A percentile compares a stretch with the other conserved stretches of the same genome.
Evolutionary conservation across 2,329 filamentous ascomycete species (phyloP).

Genomic region (Zelopaecilomyces penicillatus): DNA sequence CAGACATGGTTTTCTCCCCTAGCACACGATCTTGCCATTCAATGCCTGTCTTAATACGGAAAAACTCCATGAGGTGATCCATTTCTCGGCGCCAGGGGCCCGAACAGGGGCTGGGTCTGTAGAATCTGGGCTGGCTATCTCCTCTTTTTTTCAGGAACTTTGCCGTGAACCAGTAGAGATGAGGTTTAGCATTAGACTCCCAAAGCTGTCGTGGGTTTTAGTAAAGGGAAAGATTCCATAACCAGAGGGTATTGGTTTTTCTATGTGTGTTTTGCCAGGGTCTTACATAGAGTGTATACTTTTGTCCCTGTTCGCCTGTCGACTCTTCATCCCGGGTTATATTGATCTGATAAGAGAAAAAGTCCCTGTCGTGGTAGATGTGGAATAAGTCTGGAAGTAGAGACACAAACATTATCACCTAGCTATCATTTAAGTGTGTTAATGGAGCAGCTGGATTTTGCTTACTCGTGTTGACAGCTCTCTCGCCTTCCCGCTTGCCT

Average conservation of each 20-base stretch:
- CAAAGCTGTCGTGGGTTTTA: slow-evolving; percentile 46
- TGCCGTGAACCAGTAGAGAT: slow-evolving; percentile 52
- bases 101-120: slow-evolving; percentile 30
- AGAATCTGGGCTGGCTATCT: slow-evolving; percentile 25
- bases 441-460: slow-evolving; percentile 5
- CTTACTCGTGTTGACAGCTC: slow-evolving; percentile 43
- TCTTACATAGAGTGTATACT: slow-evolving; percentile 51
- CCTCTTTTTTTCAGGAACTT: slow-evolving; percentile 38
- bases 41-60: slow-evolving; percentile 47
- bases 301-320: slow-evolving; percentile 43
- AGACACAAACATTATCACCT: background rate
- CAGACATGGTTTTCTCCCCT: slow-evolving; percentile 22
- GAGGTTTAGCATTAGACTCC: slow-evolving; percentile 52
- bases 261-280: background rate
- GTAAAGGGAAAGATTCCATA: too few relatives aligned
- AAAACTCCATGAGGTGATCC: slow-evolving; percentile 46
- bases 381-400: slow-evolving; percentile 46
- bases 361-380: slow-evolving; percentile 53
- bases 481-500: slow-evolving; percentile 31
- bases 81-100: slow-evolving; percentile 37
- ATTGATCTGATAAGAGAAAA: slow-evolving; percentile 56
- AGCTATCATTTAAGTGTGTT: background rate
- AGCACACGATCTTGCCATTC: slow-evolving; percentile 49
- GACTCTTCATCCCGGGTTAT: slow-evolving; percentile 45
- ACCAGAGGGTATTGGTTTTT: background rate